Conservation (phyloP, 2,329 filamentous ascomycete species). For the Achaetomium macrosporum region DNA sequence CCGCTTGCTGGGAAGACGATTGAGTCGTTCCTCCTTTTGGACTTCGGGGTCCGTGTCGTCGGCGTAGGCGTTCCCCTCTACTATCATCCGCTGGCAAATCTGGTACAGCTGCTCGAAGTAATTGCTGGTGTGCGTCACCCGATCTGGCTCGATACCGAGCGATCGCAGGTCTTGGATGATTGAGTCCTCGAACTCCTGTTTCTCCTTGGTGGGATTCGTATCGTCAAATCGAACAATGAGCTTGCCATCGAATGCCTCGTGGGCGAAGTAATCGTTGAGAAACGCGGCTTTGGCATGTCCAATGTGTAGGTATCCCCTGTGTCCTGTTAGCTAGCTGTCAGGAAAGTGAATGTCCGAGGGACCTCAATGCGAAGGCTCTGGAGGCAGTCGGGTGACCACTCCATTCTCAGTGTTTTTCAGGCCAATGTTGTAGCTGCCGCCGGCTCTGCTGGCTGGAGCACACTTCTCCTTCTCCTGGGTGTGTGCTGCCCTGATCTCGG, state of each 20-base stretch:
- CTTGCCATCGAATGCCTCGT: constrained; percentile 6
- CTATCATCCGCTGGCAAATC: constrained; percentile 6
- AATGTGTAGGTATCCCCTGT: constrained; percentile 4
- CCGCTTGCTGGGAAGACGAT: constrained; percentile 6
- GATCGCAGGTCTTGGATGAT: constrained; percentile 1
- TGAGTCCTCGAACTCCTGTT: constrained; percentile 7
- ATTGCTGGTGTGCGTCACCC: constrained; percentile 2
- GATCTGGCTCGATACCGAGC: constrained; percentile 1
- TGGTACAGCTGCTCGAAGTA: constrained; percentile 8
- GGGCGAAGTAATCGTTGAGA: constrained; percentile 9
- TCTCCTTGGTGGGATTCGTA: constrained; percentile 4
- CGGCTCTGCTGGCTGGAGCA: constrained; percentile 7
- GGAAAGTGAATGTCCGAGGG: too few relatives aligned
- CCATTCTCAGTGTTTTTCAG: constrained; percentile 6
- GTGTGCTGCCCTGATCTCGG: background rate
- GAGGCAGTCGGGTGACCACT: constrained; percentile 2
- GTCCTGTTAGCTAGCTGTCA: background rate
- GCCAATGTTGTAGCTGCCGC: constrained; percentile 8
- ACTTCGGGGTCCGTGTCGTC: constrained; percentile 6
- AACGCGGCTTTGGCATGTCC: constrained; percentile 11
- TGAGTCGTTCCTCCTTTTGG: constrained; percentile 1
- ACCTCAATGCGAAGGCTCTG: constrained; percentile 6
- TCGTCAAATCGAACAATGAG: constrained; percentile 5
- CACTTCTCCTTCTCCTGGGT: constrained; percentile 1
- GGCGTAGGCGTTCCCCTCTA: constrained; percentile 6